Base-by-base conservation (phyloP, 2,329 filamentous ascomycete species). In the Zymoseptoria ardabiliae region DNA sequence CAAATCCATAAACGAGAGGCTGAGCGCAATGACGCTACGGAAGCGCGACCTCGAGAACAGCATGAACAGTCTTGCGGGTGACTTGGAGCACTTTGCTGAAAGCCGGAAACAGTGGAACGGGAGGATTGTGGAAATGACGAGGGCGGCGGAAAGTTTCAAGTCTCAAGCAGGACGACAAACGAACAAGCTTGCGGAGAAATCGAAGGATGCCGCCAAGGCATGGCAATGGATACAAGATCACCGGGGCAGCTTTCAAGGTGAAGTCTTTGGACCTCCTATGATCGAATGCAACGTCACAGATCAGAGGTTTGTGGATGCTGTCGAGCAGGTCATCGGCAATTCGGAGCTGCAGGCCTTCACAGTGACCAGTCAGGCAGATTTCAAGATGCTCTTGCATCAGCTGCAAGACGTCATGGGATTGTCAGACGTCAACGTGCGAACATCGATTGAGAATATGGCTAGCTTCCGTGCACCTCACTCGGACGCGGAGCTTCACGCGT, bases 201-300 rank as follows among this genome's bases (percentile, higher is more conserved):
- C 86, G 10, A 71, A 71, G 0, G 89, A 97, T 58, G 84, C 88
- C 2, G 82, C 82, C 10, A 77, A 71, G 64, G 91, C 86, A 2
- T 96, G 90, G 85, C 80, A 86, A 50, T 99, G 93, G 92, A 81
- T 97, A 55, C 82, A 90, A 69, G 73, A 84, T 2, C 85, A 99
- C 70, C 81, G 81, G 60, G 71, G 81, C 57, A 74, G 82, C 54
- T 94, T 97, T 64, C 83, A 89, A 69, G 85, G 88, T 64, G 81
- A 88, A 59, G 86, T 97, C 4, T 91, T 88, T 70, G 91, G 89
- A 0, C 92, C 92, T 5, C 86, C 92, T 0, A 83, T 94, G 69
- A 78, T 96, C 30, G 87, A 83, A 59, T 96, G 91, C 73, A 89
- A 88, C 0, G 77, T 96, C 56, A 91, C 87, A 65, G 84, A 96